Evolutionary conservation across 768 basidiomycete genomes (phyloP).

Genomic region (Panaeolus cyanescens): DNA sequence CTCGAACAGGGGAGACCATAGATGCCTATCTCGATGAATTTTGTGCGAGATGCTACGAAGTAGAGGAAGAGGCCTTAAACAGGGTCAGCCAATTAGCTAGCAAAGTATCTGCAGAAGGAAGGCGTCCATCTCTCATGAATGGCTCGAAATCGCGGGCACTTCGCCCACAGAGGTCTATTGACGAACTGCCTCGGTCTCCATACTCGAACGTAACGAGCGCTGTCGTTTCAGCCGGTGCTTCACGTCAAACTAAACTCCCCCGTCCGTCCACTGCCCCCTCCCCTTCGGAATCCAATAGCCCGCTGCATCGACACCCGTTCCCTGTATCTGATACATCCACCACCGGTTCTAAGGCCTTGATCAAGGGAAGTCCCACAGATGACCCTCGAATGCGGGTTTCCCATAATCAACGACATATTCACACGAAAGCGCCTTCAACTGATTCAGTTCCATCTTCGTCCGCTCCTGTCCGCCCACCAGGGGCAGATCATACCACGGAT

Average conservation of each 20-base stretch:
- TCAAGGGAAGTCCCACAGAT: neutral
- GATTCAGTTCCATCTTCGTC: constrained; percentile 49
- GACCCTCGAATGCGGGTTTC: constrained; percentile 21
- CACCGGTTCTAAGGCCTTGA: neutral
- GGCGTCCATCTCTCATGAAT: constrained; percentile 14
- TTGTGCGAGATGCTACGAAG: constrained; percentile 61
- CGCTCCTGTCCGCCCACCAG: constrained; percentile 13
- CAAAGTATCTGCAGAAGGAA: constrained; percentile 20
- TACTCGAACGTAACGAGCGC: constrained; percentile 13
- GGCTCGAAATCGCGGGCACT: neutral
- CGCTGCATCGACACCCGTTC: neutral
- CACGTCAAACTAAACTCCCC: constrained; percentile 24
- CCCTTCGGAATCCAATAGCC: constrained; percentile 7
- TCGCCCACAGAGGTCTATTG: neutral
- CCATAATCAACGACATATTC: constrained; percentile 22
- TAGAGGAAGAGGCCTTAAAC: constrained; percentile 69
- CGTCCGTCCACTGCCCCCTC: constrained; percentile 56
- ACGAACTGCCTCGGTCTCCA: constrained; percentile 9
- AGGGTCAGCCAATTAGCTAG: constrained; percentile 64
- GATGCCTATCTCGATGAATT: constrained; percentile 55
- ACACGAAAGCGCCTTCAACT: constrained; percentile 54
- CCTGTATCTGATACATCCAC: neutral
- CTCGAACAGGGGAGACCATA: constrained; percentile 29
- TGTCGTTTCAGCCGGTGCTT: constrained; percentile 15
- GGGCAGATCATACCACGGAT: constrained; percentile 27